These are phyloP conservation scores for Alternaria triticina DNA, from an alignment of 2,329 filamentous ascomycete species.

Conservation along the genomic window DNA sequence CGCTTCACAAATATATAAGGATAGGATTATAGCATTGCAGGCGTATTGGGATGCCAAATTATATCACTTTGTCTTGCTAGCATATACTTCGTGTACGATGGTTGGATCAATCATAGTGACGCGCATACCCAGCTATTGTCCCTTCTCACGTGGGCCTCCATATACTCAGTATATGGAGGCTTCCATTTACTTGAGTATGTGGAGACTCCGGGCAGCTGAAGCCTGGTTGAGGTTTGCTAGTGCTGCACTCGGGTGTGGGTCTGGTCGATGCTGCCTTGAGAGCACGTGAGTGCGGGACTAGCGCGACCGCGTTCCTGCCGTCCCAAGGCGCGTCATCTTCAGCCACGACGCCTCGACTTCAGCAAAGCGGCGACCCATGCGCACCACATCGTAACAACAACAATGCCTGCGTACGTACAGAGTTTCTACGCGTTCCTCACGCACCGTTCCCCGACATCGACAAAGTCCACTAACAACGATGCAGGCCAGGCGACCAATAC, in stretches of 20 bases:
- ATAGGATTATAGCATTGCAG: not conserved
- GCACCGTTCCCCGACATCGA: not conserved
- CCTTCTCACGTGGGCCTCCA: not conserved
- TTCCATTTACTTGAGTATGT: not conserved
- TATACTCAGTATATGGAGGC: not conserved
- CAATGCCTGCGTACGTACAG: conserved; percentile 46
- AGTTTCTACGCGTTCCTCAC: not conserved
- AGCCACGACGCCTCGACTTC: conserved; percentile 34
- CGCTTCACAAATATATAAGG: not conserved
- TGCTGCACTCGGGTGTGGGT: conserved; percentile 3
- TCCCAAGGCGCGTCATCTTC: conserved; percentile 38
- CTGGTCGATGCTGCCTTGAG: conserved; percentile 2
- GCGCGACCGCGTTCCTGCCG: conserved; percentile 29
- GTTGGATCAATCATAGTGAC: not conserved
- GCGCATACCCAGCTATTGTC: not conserved
- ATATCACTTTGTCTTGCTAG: not conserved
- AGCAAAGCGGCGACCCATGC: conserved; percentile 34
- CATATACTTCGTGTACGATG: not conserved
- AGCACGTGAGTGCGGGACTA: conserved; percentile 24
- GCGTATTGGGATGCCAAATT: not conserved
- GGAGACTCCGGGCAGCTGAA: not conserved
- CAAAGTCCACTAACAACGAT: conserved; percentile 20
- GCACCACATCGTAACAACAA: conserved; percentile 25
- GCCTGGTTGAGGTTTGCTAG: conserved; percentile 9
- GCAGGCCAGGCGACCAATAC: conserved; percentile 49